Evolutionary conservation across 768 basidiomycete genomes (phyloP).

Genomic region (Kockovaella imperatae): DNA sequence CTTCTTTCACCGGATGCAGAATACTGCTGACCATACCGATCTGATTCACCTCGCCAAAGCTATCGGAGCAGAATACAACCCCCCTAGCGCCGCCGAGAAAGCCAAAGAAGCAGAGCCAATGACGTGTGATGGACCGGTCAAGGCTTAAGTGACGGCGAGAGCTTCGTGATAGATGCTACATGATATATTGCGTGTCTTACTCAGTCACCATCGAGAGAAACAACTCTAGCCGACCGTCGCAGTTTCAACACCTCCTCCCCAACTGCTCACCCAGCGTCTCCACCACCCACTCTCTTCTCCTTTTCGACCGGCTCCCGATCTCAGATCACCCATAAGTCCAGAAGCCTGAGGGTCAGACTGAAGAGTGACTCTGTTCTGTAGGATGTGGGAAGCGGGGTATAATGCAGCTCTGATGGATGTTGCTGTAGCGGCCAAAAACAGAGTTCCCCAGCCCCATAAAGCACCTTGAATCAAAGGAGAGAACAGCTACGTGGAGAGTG

Average conservation of each 20-base stretch:
- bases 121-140: background rate
- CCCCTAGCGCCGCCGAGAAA: constrained; percentile 3
- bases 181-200: background rate
- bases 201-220: too few relatives aligned
- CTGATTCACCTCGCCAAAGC: constrained; percentile 13
- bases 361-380: constrained; percentile 27
- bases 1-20: constrained; percentile 28
- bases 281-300: constrained; percentile 38
- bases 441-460: constrained; percentile 37
- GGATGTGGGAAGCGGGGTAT: constrained; percentile 33
- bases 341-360: too few relatives aligned
- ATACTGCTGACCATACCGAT: constrained; percentile 29
- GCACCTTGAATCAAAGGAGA: constrained; percentile 43
- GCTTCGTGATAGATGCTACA: background rate
- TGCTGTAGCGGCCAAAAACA: constrained; percentile 29
- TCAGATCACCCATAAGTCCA: constrained; percentile 19
- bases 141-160: background rate
- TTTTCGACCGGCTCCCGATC: constrained; percentile 26
- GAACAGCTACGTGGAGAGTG: constrained; percentile 19
- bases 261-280: constrained; percentile 39
- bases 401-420: constrained; percentile 20
- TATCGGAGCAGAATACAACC: constrained; percentile 19
- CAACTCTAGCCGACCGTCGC: constrained; percentile 16
- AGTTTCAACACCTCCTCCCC: constrained; percentile 38
- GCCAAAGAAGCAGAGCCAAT: constrained; percentile 1